phyloP scores from a whole-genome alignment of 257 asterid genomes.

The Eucommia ulmoides region DNA sequence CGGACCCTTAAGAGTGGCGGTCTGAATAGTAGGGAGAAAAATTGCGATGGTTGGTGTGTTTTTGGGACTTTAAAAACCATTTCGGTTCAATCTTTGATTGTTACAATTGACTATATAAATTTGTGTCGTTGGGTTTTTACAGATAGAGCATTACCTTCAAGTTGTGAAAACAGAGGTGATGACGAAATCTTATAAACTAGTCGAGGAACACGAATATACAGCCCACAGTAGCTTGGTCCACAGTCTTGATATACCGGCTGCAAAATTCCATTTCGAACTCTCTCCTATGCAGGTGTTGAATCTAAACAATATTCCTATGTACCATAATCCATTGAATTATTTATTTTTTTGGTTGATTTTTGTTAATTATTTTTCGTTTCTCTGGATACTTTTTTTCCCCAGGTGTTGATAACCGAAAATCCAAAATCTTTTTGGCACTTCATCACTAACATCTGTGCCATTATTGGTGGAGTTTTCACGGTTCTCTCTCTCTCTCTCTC shows the following conservation, averaged over 20 bases:
- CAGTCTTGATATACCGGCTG: constrained; percentile 68
- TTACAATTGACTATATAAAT: background rate
- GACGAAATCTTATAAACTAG: constrained; percentile 67
- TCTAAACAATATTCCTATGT: no score
- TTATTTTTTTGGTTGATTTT: background rate
- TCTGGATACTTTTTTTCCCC: background rate
- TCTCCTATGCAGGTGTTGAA: constrained; percentile 87
- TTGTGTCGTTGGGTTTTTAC: constrained; percentile 25
- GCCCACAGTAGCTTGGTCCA: constrained; percentile 90
- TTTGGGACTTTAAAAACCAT: no score
- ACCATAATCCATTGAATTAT: no score
- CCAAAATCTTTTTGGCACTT: constrained; percentile 79
- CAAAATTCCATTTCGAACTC: constrained; percentile 74
- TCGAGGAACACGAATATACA: constrained; percentile 88
- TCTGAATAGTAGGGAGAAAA: no score
- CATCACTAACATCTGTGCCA: constrained; percentile 73
- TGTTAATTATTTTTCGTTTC: background rate
- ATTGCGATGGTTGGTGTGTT: no score
- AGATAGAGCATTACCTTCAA: constrained; percentile 96
- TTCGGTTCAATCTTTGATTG: no score
- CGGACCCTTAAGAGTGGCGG: no score
- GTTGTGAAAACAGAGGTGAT: constrained; percentile 88
- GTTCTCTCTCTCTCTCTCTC: constrained; percentile 26
- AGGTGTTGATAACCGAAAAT: constrained; percentile 69
- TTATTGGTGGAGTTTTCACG: constrained; percentile 92